Evolutionary conservation across 805 yeast genomes (phyloP), one percentile per base, ranked within the genome.

Genomic region (Millerozyma miso): DNA sequence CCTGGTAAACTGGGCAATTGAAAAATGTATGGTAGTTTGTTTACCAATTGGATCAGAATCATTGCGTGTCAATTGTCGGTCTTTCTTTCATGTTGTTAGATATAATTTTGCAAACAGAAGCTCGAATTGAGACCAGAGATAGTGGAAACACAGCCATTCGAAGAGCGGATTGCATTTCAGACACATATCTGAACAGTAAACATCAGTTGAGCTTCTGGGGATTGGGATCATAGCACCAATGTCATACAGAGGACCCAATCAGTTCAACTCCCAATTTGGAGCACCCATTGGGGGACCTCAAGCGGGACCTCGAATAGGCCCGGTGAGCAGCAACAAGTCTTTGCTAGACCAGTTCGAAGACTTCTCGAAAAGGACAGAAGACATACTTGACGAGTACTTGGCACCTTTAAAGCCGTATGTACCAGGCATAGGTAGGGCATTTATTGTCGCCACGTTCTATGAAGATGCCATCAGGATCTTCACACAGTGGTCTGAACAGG

Each of bases 401-500:
- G 60, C 74, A 51, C 69, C 79, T 40, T 58, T 83, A 36, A 82
- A 76, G 59, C 91, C 91, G 0, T 83, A 80, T 55, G 83, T 90
- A 38, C 97, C 98, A 6, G 81, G 81, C 17, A 79, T 91, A 54
- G 98, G 97, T 32, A 76, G 98, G 45, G 80, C 87, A 47, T 78
- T 90, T 51, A 90, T 91, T 48, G 96, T 91, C 43, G 95, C 96
- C 38, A 93, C 98, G 0, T 91, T 90, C 60, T 79, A 81, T 51
- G 98, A 91, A 66, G 98, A 93, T 59, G 78, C 96, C 3, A 60
- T 83, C 41, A 78, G 99, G 63, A 87, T 91, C 55, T 53, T 81
- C 41, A 69, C 88, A 4, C 97, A 90, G 68, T 91, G 97, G 97
- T 64, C 76, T 31, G 96, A 88, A 56, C 99, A 91, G 65, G 87